Evolutionary conservation across 1,139 yeast genomes (phyloP).

Genomic region (Hansenula anomala): DNA sequence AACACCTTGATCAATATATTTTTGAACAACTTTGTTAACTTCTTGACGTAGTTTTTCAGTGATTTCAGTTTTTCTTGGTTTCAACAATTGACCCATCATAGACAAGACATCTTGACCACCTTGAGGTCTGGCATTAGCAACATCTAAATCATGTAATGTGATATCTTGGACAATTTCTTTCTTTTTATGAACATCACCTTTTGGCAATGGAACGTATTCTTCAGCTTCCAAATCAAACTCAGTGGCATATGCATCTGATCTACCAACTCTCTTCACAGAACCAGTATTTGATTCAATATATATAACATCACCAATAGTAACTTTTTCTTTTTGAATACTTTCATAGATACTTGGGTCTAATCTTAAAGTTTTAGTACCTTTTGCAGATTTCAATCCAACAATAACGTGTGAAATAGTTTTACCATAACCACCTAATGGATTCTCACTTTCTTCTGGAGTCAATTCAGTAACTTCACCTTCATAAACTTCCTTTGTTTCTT

Average conservation of each 20-base stretch:
- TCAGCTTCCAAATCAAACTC: constrained; percentile 98
- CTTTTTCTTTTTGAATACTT: constrained; percentile 92
- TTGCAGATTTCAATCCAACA: constrained; percentile 91
- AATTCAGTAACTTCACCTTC: constrained; percentile 98
- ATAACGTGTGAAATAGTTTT: constrained; percentile 93
- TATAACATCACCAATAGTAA: constrained; percentile 92
- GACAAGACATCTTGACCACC: constrained; percentile 98
- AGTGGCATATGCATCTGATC: constrained; percentile 97
- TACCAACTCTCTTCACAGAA: constrained; percentile 93
- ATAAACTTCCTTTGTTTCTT: constrained; percentile 95
- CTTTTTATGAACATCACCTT: constrained; percentile 98
- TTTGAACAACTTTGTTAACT: constrained; percentile 92
- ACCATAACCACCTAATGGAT: constrained; percentile 96
- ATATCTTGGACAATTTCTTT: constrained; percentile 98
- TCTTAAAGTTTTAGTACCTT: constrained; percentile 90
- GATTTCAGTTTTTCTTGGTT: constrained; percentile 97
- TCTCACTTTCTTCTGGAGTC: constrained; percentile 95
- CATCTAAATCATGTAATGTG: constrained; percentile 91
- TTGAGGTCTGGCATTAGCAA: constrained; percentile 95
- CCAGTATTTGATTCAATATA: constrained; percentile 98
- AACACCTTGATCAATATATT: constrained; percentile 95
- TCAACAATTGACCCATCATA: constrained; percentile 97
- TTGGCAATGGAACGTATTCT: constrained; percentile 97
- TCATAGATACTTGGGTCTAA: constrained; percentile 95
- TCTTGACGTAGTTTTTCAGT: constrained; percentile 92